Conservation (phyloP, 768 basidiomycete genomes). For the Serendipita vermifera region DNA sequence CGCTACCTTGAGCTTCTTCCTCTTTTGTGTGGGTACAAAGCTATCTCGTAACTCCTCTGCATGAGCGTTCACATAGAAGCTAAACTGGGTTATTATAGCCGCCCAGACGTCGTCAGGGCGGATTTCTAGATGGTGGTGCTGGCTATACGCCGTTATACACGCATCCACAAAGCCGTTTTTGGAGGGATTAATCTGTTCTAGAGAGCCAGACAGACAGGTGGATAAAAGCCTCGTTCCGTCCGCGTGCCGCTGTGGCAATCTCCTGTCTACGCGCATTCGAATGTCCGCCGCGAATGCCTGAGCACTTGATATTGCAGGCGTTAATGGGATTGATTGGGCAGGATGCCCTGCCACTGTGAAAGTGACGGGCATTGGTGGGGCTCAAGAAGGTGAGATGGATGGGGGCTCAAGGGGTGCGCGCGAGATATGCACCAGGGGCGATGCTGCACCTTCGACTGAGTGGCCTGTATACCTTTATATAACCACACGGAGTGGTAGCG, state of each 20-base stretch:
- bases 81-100: conserved; percentile 29
- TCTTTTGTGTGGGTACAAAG: conserved; percentile 27
- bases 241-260: not conserved
- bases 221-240: not conserved
- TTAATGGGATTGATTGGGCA: not conserved
- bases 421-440: too few relatives aligned
- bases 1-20: conserved; percentile 23
- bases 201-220: not conserved
- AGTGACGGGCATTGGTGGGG: conserved; percentile 7
- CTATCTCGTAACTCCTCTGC: conserved; percentile 24
- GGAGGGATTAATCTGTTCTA: not conserved
- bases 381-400: not conserved
- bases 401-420: too few relatives aligned
- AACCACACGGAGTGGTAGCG: too few relatives aligned
- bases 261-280: not conserved
- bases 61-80: conserved; percentile 22
- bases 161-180: conserved; percentile 27
- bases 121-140: conserved; percentile 29
- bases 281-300: not conserved
- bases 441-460: too few relatives aligned
- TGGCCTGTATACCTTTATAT: too few relatives aligned
- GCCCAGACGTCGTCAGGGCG: conserved; percentile 42
- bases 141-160: conserved; percentile 25
- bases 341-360: not conserved
- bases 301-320: not conserved